Conservation (phyloP, 345 rosid species). For the Passiflora organensis region DNA sequence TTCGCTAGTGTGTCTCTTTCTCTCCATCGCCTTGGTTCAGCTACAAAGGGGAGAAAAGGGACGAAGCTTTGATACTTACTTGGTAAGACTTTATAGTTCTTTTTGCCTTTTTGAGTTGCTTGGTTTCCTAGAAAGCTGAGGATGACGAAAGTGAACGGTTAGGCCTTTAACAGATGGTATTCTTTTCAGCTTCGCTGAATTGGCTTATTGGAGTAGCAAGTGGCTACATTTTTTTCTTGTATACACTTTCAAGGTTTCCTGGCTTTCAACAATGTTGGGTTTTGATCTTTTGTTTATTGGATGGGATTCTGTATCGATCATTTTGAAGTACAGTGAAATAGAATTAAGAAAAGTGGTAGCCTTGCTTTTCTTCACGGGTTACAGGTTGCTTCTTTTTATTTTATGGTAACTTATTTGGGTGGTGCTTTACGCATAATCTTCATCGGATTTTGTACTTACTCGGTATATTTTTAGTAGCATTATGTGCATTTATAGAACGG, state of each 20-base stretch:
- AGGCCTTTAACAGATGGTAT: neutral
- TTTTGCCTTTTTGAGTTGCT: neutral
- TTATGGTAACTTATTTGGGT: slow-evolving; percentile 17
- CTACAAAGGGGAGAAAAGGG: neutral
- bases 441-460: neutral
- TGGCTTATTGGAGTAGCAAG: neutral
- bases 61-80: neutral
- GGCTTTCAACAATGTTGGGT: neutral
- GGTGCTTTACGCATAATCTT: slow-evolving; percentile 42
- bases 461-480: neutral
- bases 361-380: slow-evolving; percentile 12
- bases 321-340: neutral
- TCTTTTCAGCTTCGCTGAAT: neutral
- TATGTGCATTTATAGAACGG: neutral
- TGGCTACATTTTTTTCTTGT: neutral
- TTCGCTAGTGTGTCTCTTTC: neutral
- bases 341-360: neutral
- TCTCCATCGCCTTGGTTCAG: neutral
- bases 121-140: slow-evolving; percentile 1
- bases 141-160: neutral
- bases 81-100: neutral
- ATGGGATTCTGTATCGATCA: neutral
- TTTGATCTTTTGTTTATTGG: neutral
- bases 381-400: slow-evolving; percentile 16
- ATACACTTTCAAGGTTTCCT: neutral